These are phyloP conservation scores for Allium sativum DNA, from an alignment of 106 monocot species.

Conservation along the genomic window DNA sequence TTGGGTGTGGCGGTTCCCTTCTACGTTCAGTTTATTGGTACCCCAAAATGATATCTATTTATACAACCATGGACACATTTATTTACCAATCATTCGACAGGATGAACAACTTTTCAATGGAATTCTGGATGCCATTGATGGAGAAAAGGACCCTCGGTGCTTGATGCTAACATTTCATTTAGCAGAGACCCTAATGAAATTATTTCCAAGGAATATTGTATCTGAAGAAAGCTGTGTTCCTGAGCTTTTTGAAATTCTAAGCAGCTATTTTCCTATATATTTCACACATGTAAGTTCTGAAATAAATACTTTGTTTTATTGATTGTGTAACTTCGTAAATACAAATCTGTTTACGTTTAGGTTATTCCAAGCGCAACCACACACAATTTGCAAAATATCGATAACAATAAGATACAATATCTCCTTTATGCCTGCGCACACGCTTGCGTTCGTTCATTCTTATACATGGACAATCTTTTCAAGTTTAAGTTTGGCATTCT, in stretches of 20 bases:
- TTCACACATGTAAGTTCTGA: slow-evolving; percentile 82
- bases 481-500: too few relatives aligned
- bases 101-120: slow-evolving; percentile 61
- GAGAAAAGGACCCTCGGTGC: slow-evolving; percentile 87
- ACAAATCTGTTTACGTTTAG: too few relatives aligned
- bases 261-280: slow-evolving; percentile 89
- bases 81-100: slow-evolving; percentile 21
- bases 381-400: too few relatives aligned
- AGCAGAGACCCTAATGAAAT: slow-evolving; percentile 31
- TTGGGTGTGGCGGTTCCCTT: not conserved
- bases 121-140: slow-evolving; percentile 78
- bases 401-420: too few relatives aligned
- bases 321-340: too few relatives aligned
- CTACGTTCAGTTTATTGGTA: not conserved
- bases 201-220: slow-evolving; percentile 51
- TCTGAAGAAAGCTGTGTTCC: slow-evolving; percentile 28
- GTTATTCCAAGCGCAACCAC: too few relatives aligned
- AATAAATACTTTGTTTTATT: not conserved
- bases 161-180: slow-evolving; percentile 66
- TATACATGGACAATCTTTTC: too few relatives aligned
- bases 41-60: not conserved
- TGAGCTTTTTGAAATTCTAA: slow-evolving; percentile 78
- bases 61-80: not conserved
- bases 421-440: too few relatives aligned
- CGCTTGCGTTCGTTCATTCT: too few relatives aligned